phyloP scores from a whole-genome alignment of 106 monocot species.

The Hemerocallis citrina region DNA sequence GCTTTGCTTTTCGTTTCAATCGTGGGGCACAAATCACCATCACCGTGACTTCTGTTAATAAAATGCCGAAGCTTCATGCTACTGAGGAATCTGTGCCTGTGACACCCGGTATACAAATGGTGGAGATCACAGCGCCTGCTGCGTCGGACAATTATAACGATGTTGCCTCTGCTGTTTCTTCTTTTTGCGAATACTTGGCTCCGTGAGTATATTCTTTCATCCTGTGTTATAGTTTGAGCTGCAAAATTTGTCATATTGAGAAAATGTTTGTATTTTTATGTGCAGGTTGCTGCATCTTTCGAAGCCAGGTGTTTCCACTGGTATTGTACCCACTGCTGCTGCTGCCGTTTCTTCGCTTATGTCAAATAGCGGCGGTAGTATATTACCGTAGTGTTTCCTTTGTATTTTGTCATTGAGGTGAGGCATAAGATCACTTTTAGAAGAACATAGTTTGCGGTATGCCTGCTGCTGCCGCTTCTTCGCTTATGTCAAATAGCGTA shows the following conservation, averaged over 20 bases:
- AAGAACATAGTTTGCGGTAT: no score
- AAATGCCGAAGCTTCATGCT: constrained; percentile 72
- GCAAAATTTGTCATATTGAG: not conserved
- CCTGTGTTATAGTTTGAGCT: not conserved
- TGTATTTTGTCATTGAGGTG: not conserved
- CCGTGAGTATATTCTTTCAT: constrained; percentile 51
- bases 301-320: constrained; percentile 83
- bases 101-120: constrained; percentile 78
- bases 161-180: constrained; percentile 63
- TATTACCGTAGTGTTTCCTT: constrained; percentile 16
- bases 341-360: constrained; percentile 82
- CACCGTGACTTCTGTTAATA: constrained; percentile 70
- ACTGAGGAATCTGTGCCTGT: constrained; percentile 76
- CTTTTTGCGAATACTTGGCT: constrained; percentile 88
- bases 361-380: constrained; percentile 51
- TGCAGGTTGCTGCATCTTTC: constrained; percentile 88
- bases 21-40: constrained; percentile 63
- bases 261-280: not conserved
- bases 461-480: no score
- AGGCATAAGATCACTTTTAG: no score
- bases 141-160: constrained; percentile 80
- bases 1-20: constrained; percentile 61
- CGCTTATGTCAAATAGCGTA: no score
- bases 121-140: constrained; percentile 85
- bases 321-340: constrained; percentile 78